Conservation (phyloP, 176 grass and related monocot genomes). For the Areca catechu region DNA sequence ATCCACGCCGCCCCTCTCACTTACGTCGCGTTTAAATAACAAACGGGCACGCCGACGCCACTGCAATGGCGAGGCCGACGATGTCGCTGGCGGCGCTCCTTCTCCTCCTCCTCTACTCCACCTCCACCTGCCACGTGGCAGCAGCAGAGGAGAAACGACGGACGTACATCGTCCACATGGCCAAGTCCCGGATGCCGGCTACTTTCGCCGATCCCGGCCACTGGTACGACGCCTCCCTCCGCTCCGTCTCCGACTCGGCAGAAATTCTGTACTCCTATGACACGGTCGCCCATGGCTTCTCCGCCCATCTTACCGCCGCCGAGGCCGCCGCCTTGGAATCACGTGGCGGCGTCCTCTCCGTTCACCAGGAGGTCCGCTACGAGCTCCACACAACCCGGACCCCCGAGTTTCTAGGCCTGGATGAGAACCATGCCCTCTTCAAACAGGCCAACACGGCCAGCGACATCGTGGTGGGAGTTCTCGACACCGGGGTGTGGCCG, state of each 20-base stretch:
- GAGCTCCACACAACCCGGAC: conserved; percentile 90
- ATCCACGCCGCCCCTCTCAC: no score
- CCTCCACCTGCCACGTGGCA: neutral
- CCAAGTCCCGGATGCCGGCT: conserved; percentile 49
- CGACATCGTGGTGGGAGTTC: conserved; percentile 71
- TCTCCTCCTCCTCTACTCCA: neutral
- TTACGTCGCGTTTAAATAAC: no score
- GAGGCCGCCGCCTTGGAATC: conserved; percentile 51
- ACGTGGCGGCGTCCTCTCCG: conserved; percentile 52
- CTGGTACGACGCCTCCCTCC: conserved; percentile 81
- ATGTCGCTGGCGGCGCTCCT: neutral
- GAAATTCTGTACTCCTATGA: conserved; percentile 73
- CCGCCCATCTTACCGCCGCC: conserved; percentile 47
- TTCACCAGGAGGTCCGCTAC: conserved; percentile 75
- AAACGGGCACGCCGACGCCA: no score
- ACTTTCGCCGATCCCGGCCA: conserved; percentile 40
- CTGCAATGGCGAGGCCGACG: no score
- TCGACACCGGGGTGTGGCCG: conserved; percentile 93
- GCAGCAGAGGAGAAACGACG: conserved; percentile 5
- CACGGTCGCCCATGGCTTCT: conserved; percentile 75
- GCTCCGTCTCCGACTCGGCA: conserved; percentile 55
- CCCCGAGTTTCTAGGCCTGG: conserved; percentile 65
- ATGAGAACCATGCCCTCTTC: conserved; percentile 27
- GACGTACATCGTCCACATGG: conserved; percentile 89
- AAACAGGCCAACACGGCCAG: conserved; percentile 35